Percentiles rank a stretch among this genome's conserved stretches.
phyloP scores from a whole-genome alignment of 2,329 filamentous ascomycete genomes.

The Sporothrix phasma region DNA sequence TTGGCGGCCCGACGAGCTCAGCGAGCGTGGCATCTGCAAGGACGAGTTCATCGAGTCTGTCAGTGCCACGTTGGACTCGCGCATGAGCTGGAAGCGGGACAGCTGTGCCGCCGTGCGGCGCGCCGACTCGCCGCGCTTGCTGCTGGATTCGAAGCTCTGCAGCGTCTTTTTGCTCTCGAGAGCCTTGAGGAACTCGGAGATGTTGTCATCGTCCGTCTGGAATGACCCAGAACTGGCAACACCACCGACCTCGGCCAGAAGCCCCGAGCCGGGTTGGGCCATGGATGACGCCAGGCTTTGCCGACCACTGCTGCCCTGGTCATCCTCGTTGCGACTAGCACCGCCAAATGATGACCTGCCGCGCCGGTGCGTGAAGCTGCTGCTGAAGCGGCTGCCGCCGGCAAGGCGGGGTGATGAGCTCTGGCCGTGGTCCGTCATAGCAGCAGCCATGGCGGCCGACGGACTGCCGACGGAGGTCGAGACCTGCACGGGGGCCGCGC shows the following conservation, averaged over 20 bases:
- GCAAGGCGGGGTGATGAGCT: constrained; percentile 66
- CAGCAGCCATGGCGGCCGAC: not conserved
- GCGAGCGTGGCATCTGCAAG: constrained; percentile 71
- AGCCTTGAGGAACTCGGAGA: constrained; percentile 83
- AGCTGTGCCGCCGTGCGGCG: constrained; percentile 71
- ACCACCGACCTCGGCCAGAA: constrained; percentile 57
- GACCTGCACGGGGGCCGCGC: constrained; percentile 53
- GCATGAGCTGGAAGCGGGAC: constrained; percentile 78
- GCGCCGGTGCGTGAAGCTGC: constrained; percentile 82
- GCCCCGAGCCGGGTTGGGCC: constrained; percentile 64
- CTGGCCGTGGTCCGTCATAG: constrained; percentile 45
- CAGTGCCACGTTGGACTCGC: constrained; percentile 76
- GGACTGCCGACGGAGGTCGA: constrained; percentile 26
- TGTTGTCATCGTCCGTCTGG: constrained; percentile 77
- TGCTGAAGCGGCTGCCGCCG: constrained; percentile 71
- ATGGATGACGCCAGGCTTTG: constrained; percentile 63
- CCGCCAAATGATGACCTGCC: constrained; percentile 68
- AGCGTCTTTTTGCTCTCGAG: constrained; percentile 83
- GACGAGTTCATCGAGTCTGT: constrained; percentile 93
- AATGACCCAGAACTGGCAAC: constrained; percentile 55
- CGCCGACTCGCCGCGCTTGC: constrained; percentile 57
- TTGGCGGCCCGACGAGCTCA: constrained; percentile 58
- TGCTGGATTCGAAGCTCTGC: constrained; percentile 61
- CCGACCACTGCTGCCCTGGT: constrained; percentile 70
- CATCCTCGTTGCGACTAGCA: constrained; percentile 59